Evolutionary conservation across 1,139 yeast species (phyloP), one percentile per base, ranked within the genome.

Genomic region (Wickerhamiella infanticola): DNA sequence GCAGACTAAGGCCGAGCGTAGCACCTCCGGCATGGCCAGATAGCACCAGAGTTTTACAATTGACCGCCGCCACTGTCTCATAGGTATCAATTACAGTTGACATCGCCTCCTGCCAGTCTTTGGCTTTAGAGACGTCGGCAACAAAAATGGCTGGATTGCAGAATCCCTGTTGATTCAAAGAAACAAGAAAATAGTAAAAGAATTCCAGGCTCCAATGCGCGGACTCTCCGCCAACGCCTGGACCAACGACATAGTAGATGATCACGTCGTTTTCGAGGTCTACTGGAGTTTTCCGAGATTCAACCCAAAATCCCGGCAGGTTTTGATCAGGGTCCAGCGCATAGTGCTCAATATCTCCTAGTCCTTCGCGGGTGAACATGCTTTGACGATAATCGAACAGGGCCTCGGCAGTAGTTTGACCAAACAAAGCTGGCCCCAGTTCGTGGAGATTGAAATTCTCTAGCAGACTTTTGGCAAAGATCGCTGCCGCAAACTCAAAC

Each of bases 81-180:
- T 69, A 69, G 0, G 61, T 64, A 1, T 52, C 52, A 3, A 59
- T 46, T 9, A 57, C 53, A 11, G 55, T 55, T 23, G 57, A 57
- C 41, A 63, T 53, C 11, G 43, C 42, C 7, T 25, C 18, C 7
- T 44, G 29, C 45, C 24, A 38, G 29, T 25, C 29, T 9, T n/a
- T 25, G 18, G 11, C 33, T 23, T 25, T 5, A 5, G 29, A 24
- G 3, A 26, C 33, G 26, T 38, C 64, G 18, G 64, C 51, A 3
- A 69, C 62, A 45, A 67, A 66, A 3, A 69, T 59, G 1, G 63
- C 66, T 1, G 75, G 75, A 49, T 66, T 68, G 31, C 59, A 52
- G 49, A 70, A 69, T 1, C 75, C 75, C 50, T 68, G 70, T 42
- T 65, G 55, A 33, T 65, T 62, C 35, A 70, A 58, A 18, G 64